A percentile compares a stretch with the other conserved stretches of the same genome.
phyloP scores from a whole-genome alignment of 306 rosid species.

The Cucurbita ficifolia region DNA sequence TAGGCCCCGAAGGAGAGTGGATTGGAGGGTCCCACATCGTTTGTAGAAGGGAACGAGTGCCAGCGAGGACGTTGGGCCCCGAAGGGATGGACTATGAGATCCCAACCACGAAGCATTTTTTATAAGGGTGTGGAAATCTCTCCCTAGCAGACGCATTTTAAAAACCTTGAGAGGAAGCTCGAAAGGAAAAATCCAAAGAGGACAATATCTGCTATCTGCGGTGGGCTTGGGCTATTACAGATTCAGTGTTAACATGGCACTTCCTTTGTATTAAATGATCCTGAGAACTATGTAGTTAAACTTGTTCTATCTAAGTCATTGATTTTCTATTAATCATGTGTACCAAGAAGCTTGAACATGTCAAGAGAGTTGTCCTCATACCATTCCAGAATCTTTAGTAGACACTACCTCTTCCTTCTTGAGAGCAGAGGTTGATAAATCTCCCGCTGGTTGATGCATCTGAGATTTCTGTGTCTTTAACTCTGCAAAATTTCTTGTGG shows the following conservation, averaged over 20 bases:
- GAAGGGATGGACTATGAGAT: too few relatives aligned
- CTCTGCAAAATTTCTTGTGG: slow-evolving; percentile 17
- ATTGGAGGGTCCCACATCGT: too few relatives aligned
- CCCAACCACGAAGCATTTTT: too few relatives aligned
- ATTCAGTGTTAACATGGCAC: background rate
- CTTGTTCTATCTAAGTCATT: background rate
- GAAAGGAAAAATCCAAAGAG: too few relatives aligned
- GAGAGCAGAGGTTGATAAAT: slow-evolving; percentile 17
- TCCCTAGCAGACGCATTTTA: too few relatives aligned
- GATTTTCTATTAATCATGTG: background rate
- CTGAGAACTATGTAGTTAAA: background rate
- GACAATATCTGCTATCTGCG: too few relatives aligned
- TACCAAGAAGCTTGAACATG: background rate
- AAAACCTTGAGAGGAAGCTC: too few relatives aligned
- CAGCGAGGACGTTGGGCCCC: too few relatives aligned
- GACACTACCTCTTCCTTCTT: slow-evolving; percentile 21
- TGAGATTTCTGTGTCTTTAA: slow-evolving; percentile 34
- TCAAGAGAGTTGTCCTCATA: slow-evolving; percentile 10
- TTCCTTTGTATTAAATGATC: background rate
- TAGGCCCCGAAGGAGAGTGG: too few relatives aligned
- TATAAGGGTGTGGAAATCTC: too few relatives aligned
- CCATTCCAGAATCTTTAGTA: slow-evolving; percentile 28
- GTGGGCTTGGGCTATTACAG: background rate
- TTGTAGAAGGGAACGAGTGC: too few relatives aligned
- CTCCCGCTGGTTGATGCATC: slow-evolving; percentile 21